These are phyloP conservation scores for Monilinia fructigena DNA, from an alignment of 2,329 filamentous ascomycete species.

Conservation along the genomic window DNA sequence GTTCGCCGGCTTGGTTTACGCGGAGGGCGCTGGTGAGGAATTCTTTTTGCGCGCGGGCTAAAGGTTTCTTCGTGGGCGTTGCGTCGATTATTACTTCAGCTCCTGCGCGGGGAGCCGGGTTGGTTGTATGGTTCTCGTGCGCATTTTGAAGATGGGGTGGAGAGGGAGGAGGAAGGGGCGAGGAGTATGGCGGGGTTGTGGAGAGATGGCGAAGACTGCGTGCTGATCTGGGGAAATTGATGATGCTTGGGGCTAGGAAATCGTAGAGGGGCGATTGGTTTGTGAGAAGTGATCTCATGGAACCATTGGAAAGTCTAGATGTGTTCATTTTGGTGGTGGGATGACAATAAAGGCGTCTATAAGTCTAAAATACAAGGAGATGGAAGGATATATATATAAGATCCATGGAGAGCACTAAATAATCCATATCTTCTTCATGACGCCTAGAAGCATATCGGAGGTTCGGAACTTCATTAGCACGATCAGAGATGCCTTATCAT, in stretches of 20 bases:
- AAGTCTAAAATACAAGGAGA: conserved; percentile 1
- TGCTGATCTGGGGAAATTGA: conserved; percentile 27
- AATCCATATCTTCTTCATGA: conserved; percentile 7
- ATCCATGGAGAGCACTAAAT: not conserved
- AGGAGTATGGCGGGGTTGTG: conserved; percentile 23
- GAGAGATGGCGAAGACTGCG: conserved; percentile 31
- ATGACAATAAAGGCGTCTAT: not conserved
- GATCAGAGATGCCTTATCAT: not conserved
- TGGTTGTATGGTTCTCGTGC: conserved; percentile 4
- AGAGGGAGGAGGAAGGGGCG: not conserved
- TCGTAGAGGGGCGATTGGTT: conserved; percentile 39
- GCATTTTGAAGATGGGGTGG: not conserved
- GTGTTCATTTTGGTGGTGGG: conserved; percentile 2
- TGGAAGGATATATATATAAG: not conserved
- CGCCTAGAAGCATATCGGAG: conserved; percentile 6
- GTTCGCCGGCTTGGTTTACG: conserved; percentile 95
- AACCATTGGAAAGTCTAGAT: conserved; percentile 25
- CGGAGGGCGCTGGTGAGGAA: conserved; percentile 81
- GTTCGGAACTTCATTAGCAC: conserved; percentile 4
- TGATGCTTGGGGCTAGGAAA: conserved; percentile 44
- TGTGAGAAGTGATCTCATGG: conserved; percentile 10
- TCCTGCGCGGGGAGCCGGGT: not conserved
- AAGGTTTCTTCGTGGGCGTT: conserved; percentile 42
- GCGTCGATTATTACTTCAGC: conserved; percentile 12
- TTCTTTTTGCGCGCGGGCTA: conserved; percentile 68